Evolutionary conservation across 768 basidiomycete genomes (phyloP).

Genomic region (Pleurotus djamor): DNA sequence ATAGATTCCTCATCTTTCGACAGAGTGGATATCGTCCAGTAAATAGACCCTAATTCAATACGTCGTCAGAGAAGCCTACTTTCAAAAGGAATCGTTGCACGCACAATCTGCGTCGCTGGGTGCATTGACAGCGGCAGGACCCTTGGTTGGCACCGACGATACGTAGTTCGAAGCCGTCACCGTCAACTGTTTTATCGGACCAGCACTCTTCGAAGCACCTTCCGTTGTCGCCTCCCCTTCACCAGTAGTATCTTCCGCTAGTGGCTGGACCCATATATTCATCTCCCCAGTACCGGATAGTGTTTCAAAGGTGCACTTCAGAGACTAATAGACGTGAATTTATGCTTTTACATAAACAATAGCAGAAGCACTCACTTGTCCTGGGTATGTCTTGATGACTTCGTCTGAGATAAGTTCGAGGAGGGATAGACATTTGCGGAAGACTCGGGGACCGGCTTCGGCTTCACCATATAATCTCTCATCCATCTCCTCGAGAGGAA

Average conservation of each 20-base stretch:
- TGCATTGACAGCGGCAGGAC: constrained; percentile 28
- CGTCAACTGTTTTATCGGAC: constrained; percentile 57
- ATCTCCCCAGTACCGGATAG: constrained; percentile 36
- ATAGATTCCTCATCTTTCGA: constrained; percentile 28
- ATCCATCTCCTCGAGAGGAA: constrained; percentile 88
- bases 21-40: constrained; percentile 52
- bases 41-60: constrained; percentile 50
- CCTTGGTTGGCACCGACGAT: constrained; percentile 30
- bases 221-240: constrained; percentile 21
- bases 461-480: constrained; percentile 64
- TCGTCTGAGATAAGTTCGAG: constrained; percentile 68
- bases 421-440: constrained; percentile 68
- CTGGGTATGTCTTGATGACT: constrained; percentile 58
- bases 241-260: constrained; percentile 33
- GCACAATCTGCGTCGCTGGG: constrained; percentile 23
- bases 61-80: background rate
- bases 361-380: constrained; percentile 43
- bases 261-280: constrained; percentile 68
- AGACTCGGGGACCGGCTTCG: constrained; percentile 69
- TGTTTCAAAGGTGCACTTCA: constrained; percentile 64
- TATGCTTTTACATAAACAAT: background rate
- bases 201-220: constrained; percentile 2
- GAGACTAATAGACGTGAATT: constrained; percentile 33
- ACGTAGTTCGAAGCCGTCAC: constrained; percentile 48
- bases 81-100: constrained; percentile 7